phyloP scores from a whole-genome alignment of 2,329 filamentous ascomycete genomes.

The Aspergillus sp. region DNA sequence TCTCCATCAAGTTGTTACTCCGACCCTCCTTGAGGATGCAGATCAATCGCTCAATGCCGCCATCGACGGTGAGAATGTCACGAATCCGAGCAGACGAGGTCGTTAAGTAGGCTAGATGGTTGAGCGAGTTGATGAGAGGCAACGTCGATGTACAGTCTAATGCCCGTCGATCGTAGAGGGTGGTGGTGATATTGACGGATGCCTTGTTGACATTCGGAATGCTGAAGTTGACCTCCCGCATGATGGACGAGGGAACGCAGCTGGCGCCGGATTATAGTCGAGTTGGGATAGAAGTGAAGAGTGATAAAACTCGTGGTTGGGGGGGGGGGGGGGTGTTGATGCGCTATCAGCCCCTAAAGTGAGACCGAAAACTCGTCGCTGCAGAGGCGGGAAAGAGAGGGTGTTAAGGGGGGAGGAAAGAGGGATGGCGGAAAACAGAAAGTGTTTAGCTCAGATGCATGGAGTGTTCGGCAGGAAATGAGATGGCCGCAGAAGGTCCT shows the following conservation, averaged over 20 bases:
- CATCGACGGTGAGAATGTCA: constrained; percentile 97
- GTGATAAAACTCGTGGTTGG: neutral
- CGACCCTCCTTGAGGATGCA: constrained; percentile 97
- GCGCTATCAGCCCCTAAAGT: constrained; percentile 16
- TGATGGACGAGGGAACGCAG: constrained; percentile 53
- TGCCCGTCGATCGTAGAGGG: constrained; percentile 93
- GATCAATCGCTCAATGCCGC: constrained; percentile 91
- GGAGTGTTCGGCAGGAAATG: neutral
- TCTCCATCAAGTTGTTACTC: constrained; percentile 98
- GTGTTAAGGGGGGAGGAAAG: constrained; percentile 1
- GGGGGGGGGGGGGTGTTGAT: neutral
- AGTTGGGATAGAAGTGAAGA: constrained; percentile 4
- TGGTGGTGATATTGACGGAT: constrained; percentile 96
- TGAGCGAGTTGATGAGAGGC: constrained; percentile 96
- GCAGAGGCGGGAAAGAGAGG: constrained; percentile 7
- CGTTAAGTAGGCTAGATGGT: constrained; percentile 96
- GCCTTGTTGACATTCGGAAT: constrained; percentile 99
- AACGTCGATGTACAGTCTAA: constrained; percentile 98
- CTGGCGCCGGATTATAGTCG: constrained; percentile 5
- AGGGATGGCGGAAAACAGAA: constrained; percentile 1
- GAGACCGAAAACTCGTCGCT: constrained; percentile 16
- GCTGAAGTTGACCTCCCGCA: constrained; percentile 99
- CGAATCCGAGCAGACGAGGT: constrained; percentile 96
- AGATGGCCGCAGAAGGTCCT: constrained; percentile 7
- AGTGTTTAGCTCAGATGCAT: constrained; percentile 16